Percentiles rank a stretch among this genome's conserved stretches.
Evolutionary conservation across 768 basidiomycete genomes (phyloP).

Genomic region (Mycena alexandri): DNA sequence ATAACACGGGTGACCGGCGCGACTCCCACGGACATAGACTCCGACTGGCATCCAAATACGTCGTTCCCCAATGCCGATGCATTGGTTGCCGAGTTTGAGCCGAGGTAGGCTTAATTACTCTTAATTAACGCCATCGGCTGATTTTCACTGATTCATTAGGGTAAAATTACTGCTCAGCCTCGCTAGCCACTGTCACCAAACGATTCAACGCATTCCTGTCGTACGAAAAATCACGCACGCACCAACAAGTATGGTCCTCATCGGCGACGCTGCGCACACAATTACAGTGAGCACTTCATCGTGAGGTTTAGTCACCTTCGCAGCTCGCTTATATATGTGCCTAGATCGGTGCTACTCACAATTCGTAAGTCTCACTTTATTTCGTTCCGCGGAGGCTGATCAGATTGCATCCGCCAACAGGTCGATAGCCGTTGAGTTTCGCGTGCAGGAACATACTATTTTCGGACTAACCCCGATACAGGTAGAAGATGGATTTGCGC

Average conservation of each 20-base stretch:
- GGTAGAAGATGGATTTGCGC: slow-evolving; percentile 15
- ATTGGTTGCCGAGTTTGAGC: background rate
- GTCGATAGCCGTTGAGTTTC: slow-evolving; percentile 10
- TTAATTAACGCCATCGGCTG: no score
- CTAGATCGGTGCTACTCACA: slow-evolving; percentile 10
- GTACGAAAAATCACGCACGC: background rate
- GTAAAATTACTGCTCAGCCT: background rate
- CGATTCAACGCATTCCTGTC: slow-evolving; percentile 4
- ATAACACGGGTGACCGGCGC: background rate
- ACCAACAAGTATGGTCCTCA: background rate
- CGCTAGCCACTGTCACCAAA: background rate
- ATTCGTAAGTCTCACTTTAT: slow-evolving; percentile 4
- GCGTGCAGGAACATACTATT: background rate
- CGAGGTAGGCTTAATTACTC: no score
- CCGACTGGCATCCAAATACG: background rate
- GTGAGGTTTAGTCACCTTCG: no score
- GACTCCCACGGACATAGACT: background rate
- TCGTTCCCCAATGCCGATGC: background rate
- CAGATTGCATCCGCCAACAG: background rate
- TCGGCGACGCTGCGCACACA: slow-evolving; percentile 20
- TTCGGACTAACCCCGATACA: background rate
- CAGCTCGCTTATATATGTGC: no score
- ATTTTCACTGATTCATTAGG: background rate
- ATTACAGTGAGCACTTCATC: background rate
- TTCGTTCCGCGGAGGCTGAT: background rate